phyloP scores from a whole-genome alignment of 305 asterid species.

The Plantago coronopus region DNA sequence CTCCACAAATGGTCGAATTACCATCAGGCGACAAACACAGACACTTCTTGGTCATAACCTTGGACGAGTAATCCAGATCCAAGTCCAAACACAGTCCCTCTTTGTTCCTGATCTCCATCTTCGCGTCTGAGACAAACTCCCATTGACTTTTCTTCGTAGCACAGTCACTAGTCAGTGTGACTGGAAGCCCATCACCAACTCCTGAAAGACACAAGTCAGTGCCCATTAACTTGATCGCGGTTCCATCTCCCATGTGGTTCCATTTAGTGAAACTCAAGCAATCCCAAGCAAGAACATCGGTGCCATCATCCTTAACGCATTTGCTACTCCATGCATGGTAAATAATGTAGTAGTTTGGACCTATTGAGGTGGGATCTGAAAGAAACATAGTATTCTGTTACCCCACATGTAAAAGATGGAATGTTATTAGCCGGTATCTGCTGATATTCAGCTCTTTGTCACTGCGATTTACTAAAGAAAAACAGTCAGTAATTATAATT shows the following conservation, averaged over 20 bases:
- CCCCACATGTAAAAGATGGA: no score
- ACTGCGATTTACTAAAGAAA: no score
- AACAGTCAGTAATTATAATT: no score
- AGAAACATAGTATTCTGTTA: neutral
- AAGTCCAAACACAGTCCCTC: conserved; percentile 40
- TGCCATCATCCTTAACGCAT: neutral
- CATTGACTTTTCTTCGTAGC: conserved; percentile 21
- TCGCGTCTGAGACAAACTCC: conserved; percentile 24
- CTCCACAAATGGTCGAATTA: conserved; percentile 18
- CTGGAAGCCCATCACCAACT: conserved; percentile 41
- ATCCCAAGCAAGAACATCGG: conserved; percentile 1
- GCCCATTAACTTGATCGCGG: conserved; percentile 33
- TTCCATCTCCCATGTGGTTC: conserved; percentile 9
- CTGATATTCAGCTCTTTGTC: no score
- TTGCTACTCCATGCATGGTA: neutral
- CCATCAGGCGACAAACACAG: conserved; percentile 22
- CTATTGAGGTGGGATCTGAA: neutral
- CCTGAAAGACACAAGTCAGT: conserved; percentile 33
- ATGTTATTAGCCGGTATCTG: no score
- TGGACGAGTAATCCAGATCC: conserved; percentile 26
- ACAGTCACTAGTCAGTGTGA: conserved; percentile 39
- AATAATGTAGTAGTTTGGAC: neutral
- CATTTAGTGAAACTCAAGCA: conserved; percentile 4
- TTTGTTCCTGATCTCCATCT: conserved; percentile 31
- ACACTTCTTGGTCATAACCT: conserved; percentile 29